Percentiles rank a stretch among this genome's conserved stretches.
phyloP scores from a whole-genome alignment of 1,284 basidiomycete genomes.

The Ceratobasidium papillatum region DNA sequence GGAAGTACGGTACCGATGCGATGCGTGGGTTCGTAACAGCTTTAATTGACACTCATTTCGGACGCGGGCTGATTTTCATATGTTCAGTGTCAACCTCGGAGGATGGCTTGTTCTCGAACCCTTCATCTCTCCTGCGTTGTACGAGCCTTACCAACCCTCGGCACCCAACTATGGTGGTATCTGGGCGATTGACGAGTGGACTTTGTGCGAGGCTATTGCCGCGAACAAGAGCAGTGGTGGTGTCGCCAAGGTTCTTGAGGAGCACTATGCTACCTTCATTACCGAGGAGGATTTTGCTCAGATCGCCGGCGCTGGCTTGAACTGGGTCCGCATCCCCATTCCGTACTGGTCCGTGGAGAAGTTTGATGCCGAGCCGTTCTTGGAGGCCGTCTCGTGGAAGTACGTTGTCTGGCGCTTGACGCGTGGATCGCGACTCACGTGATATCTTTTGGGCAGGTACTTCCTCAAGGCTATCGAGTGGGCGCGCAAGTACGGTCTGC shows the following conservation, averaged over 20 bases:
- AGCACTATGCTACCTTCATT: constrained; percentile 62
- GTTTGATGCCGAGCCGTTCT: constrained; percentile 59
- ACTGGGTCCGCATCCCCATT: constrained; percentile 61
- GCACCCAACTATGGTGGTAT: constrained; percentile 33
- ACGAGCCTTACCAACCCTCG: constrained; percentile 52
- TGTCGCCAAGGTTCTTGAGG: constrained; percentile 52
- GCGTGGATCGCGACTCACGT: constrained; percentile 12
- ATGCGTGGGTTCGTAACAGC: constrained; percentile 66
- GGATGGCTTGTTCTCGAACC: constrained; percentile 66
- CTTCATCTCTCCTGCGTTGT: constrained; percentile 62
- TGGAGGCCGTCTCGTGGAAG: constrained; percentile 47
- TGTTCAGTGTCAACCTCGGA: constrained; percentile 56
- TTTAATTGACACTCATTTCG: neutral
- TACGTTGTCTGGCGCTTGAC: constrained; percentile 19
- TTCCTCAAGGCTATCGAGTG: constrained; percentile 59
- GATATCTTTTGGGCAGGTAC: constrained; percentile 54
- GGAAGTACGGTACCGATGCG: constrained; percentile 71
- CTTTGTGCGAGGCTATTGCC: constrained; percentile 55
- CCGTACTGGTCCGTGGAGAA: constrained; percentile 62
- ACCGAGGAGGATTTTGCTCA: constrained; percentile 64
- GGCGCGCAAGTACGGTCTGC: constrained; percentile 63
- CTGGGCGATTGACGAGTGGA: constrained; percentile 59
- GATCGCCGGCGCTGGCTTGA: constrained; percentile 62
- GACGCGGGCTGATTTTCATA: neutral
- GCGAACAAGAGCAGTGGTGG: constrained; percentile 49